phyloP scores from a whole-genome alignment of 1,139 yeast species.

The Candida frijolesensis region DNA sequence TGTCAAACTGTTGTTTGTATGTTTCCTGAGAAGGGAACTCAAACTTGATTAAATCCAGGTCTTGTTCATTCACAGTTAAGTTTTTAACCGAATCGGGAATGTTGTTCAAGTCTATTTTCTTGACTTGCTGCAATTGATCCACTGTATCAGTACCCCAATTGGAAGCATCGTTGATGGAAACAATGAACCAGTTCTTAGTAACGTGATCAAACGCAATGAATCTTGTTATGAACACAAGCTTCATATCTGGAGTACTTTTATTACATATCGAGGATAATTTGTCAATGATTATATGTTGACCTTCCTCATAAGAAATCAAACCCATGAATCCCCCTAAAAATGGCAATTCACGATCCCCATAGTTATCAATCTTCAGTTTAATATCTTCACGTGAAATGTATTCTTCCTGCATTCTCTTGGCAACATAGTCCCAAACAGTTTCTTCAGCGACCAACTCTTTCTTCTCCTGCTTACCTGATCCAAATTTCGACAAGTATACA shows the following conservation, averaged over 20 bases:
- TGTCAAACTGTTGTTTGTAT: slow-evolving; percentile 58
- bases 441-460: slow-evolving; percentile 11
- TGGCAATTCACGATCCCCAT: slow-evolving; percentile 48
- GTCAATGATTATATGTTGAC: slow-evolving; percentile 45
- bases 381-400: slow-evolving; percentile 26
- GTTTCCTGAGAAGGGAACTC: slow-evolving; percentile 55
- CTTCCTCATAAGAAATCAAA: slow-evolving; percentile 83
- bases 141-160: slow-evolving; percentile 36
- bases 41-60: slow-evolving; percentile 32
- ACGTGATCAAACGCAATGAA: slow-evolving; percentile 57
- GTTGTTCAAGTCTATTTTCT: slow-evolving; percentile 18
- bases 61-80: slow-evolving; percentile 21
- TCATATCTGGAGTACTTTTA: slow-evolving; percentile 64
- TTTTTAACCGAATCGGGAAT: slow-evolving; percentile 33
- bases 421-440: slow-evolving; percentile 28
- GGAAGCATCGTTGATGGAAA: slow-evolving; percentile 46
- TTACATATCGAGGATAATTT: slow-evolving; percentile 34
- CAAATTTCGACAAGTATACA: slow-evolving; percentile 22
- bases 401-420: slow-evolving; percentile 22
- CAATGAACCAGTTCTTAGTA: slow-evolving; percentile 51
- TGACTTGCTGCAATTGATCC: slow-evolving; percentile 15
- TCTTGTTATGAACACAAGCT: slow-evolving; percentile 71
- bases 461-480: slow-evolving; percentile 11
- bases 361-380: slow-evolving; percentile 14
- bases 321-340: slow-evolving; percentile 92